Conservation (phyloP, 495 filamentous ascomycete species). For the Lindgomyces ingoldianus region DNA sequence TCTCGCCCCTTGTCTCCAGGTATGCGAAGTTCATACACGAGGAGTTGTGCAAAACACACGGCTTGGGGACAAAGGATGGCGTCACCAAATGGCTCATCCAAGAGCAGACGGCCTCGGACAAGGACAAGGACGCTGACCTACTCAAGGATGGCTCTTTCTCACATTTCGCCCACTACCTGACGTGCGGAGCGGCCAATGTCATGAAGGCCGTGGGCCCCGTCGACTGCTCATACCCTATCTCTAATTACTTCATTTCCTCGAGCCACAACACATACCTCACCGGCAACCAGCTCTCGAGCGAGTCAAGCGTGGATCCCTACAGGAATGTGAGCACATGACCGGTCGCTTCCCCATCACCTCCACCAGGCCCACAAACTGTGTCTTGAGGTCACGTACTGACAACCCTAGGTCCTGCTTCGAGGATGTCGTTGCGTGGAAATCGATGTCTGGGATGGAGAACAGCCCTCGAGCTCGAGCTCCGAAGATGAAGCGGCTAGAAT, state of each 20-base stretch:
- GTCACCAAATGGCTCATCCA: conserved; percentile 26
- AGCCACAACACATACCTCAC: conserved; percentile 96
- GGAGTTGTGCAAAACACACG: conserved; percentile 27
- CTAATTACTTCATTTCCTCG: conserved; percentile 86
- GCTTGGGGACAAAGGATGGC: conserved; percentile 25
- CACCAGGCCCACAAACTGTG: too few species aligned
- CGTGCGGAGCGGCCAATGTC: conserved; percentile 21
- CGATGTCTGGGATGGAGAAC: conserved; percentile 89
- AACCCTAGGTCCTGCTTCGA: conserved; percentile 61
- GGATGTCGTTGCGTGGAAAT: conserved; percentile 96
- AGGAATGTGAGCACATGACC: conserved; percentile 61
- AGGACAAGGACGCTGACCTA: conserved; percentile 15
- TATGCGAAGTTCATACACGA: conserved; percentile 29
- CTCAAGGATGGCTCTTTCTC: conserved; percentile 30
- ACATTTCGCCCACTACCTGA: conserved; percentile 23
- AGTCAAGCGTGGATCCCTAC: conserved; percentile 78
- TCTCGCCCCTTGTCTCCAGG: conserved; percentile 20
- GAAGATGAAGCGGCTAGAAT: conserved; percentile 35
- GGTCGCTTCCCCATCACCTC: not conserved
- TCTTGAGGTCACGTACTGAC: conserved; percentile 10
- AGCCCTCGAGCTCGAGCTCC: conserved; percentile 47
- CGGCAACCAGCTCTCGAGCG: conserved; percentile 86
- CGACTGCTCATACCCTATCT: conserved; percentile 60
- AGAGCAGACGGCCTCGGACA: conserved; percentile 18
- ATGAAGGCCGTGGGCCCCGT: conserved; percentile 15